A percentile compares a stretch with the other conserved stretches of the same genome.
phyloP scores from a whole-genome alignment of 2,329 filamentous ascomycete species.

The Phoma sp. region DNA sequence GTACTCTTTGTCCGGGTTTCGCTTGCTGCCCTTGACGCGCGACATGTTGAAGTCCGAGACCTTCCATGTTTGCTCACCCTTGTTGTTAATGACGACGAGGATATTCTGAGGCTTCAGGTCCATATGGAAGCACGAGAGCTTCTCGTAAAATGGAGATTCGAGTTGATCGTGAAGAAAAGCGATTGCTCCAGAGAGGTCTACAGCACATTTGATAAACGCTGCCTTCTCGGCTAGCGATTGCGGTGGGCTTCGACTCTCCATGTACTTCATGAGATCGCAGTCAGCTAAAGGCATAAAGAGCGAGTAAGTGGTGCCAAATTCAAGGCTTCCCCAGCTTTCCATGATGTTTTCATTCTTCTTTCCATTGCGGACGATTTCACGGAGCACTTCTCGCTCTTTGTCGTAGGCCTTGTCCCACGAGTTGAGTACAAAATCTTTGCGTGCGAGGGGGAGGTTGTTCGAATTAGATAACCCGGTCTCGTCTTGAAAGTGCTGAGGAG shows the following conservation, averaged over 20 bases:
- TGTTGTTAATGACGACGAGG: constrained; percentile 39
- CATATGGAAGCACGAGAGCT: constrained; percentile 51
- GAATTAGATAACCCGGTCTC: too few relatives aligned
- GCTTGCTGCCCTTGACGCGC: constrained; percentile 39
- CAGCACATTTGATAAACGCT: not conserved
- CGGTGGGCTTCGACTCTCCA: not conserved
- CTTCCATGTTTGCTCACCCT: constrained; percentile 47
- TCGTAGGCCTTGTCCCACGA: not conserved
- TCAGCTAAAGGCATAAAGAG: not conserved
- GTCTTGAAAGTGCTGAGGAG: too few relatives aligned
- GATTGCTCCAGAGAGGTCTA: not conserved
- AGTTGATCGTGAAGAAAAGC: constrained; percentile 46
- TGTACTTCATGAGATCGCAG: not conserved
- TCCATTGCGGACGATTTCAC: not conserved
- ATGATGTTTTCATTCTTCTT: not conserved
- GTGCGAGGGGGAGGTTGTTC: not conserved
- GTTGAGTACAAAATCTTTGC: not conserved
- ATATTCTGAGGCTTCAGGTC: constrained; percentile 40
- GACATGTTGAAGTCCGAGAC: constrained; percentile 53
- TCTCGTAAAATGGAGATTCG: constrained; percentile 29
- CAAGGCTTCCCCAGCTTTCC: not conserved
- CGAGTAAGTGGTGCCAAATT: not conserved
- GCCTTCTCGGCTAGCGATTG: not conserved
- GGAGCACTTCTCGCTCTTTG: not conserved
- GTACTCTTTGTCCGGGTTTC: too few relatives aligned